These are phyloP conservation scores for Podospora sp. DNA, from an alignment of 495 filamentous ascomycete genomes.

Conservation along the genomic window DNA sequence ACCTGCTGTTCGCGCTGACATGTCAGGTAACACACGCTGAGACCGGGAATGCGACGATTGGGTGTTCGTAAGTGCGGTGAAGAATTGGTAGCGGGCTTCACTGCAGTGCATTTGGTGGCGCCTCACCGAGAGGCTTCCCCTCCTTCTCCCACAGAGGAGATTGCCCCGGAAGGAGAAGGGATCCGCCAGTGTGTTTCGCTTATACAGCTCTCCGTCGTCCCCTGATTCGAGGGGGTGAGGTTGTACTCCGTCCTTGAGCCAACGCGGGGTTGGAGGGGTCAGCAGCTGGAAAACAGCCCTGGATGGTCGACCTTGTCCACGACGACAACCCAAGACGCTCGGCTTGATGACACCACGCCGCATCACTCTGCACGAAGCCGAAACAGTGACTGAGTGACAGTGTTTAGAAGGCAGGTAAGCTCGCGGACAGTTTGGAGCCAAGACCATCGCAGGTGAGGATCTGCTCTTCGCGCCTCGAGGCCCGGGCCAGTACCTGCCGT, in stretches of 20 bases:
- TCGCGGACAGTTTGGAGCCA: background rate
- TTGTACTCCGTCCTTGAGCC: background rate
- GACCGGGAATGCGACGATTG: conserved; percentile 11
- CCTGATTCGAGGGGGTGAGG: background rate
- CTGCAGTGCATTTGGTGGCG: conserved; percentile 16
- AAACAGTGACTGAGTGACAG: background rate
- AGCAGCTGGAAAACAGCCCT: background rate
- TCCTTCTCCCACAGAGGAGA: background rate
- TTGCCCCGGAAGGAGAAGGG: background rate
- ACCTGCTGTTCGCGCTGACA: conserved; percentile 7
- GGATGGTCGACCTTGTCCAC: background rate
- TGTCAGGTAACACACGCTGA: conserved; percentile 25
- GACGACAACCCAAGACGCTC: background rate
- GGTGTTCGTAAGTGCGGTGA: conserved; percentile 9
- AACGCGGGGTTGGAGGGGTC: background rate
- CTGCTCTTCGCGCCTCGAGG: background rate
- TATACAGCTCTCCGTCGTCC: background rate
- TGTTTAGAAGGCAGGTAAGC: background rate
- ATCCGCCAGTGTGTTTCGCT: conserved; percentile 2
- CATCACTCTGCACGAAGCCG: conserved; percentile 1
- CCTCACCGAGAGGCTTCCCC: conserved; percentile 16
- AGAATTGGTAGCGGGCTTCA: background rate
- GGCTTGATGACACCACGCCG: background rate
- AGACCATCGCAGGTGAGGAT: background rate
- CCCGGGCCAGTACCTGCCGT: conserved; percentile 12